Evolutionary conservation across 2,329 filamentous ascomycete genomes (phyloP), one percentile per base, ranked within the genome.

Genomic region (Basipetospora sp.): DNA sequence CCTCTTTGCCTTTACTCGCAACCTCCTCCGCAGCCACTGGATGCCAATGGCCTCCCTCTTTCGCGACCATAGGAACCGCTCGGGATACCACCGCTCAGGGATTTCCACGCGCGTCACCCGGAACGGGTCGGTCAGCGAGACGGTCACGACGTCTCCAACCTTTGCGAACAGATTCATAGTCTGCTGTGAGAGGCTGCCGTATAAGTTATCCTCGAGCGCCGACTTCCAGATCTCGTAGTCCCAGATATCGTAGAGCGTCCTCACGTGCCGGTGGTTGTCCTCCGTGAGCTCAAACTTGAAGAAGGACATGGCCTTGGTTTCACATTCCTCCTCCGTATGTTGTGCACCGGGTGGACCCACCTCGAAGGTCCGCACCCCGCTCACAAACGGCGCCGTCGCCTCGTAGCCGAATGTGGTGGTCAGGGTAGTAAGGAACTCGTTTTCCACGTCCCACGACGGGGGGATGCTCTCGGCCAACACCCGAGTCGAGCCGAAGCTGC

Each of bases 401-500:
- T 39, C 36, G 2, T 8, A 10, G 2, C 36, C 36, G 19, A 28
- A 31, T 16, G n/a, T 20, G 8, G 33, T 22, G 16, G 28, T 6
- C 8, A 39, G 15, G 3, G 18, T 10, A 2, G 17, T 19, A 11
- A 39, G 34, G n/a, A 39, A 32, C 5, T 20, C 11, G 15, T 39
- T 22, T 17, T 39, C 36, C 15, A 26, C 10, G 16, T 33, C 36
- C 36, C 36, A 39, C 10, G 36, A 14, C 28, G n/a, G 17, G 3
- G 22, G 20, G 5, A 40, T 9, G 5, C 28, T 9, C 10, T 62
- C 53, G 4, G 57, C 50, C 5, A 77, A 51, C 4, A 58, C 54
- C 39, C 71, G 68, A 16, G 63, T 64, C 1, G 67, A 69, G 11
- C 69, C 74, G 44, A 76, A 77, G 31, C 65, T 68, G 31, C 75